Evolutionary conservation across 2,329 filamentous ascomycete genomes (phyloP), one percentile per base, ranked within the genome.

Genomic region (Alternaria sp.): DNA sequence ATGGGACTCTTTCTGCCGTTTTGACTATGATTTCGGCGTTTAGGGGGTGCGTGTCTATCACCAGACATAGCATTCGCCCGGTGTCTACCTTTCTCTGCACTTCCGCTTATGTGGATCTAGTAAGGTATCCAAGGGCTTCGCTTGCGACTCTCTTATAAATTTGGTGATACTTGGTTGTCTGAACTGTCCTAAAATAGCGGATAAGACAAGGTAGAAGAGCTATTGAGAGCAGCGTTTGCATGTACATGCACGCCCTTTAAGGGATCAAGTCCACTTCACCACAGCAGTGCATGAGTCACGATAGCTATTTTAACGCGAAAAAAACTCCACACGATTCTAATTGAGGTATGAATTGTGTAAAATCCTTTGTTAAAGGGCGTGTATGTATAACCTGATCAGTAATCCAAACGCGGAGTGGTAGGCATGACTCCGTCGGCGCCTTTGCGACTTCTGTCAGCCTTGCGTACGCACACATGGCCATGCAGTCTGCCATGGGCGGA

Each of bases 221-320:
- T 4, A n/a, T n/a, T 5, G 14, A 37, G 7, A 37, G 33, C 2
- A n/a, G 30, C 12, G 12, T 33, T 33, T 2, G 3, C 6, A 4
- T 37, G 7, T n/a, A 37, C 4, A n/a, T 9, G 15, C 33, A 10
- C 33, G 33, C 33, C 33, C 33, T 37, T 37, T 7, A 4, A 37
- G 4, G 15, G 8, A 10, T 0, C 0, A 8, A 25, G 6, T 25
- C 25, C 10, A 15, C 14, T 1, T 9, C 7, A 37, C 33, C 33
- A n/a, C 33, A 37, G 33, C 15, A n/a, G 15, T n/a, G 33, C 33
- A 37, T 37, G 15, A n/a, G 15, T 37, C 33, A 37, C 33, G 33
- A n/a, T 9, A 37, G 33, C 33, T 1, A n/a, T 0, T 0, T n/a
- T 37, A n/a, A 0, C n/a, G 15, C 14, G 4, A 8, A n/a, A 37